Evolutionary conservation across 495 filamentous ascomycete species (phyloP).

Genomic region (Bathelium albidoporum): DNA sequence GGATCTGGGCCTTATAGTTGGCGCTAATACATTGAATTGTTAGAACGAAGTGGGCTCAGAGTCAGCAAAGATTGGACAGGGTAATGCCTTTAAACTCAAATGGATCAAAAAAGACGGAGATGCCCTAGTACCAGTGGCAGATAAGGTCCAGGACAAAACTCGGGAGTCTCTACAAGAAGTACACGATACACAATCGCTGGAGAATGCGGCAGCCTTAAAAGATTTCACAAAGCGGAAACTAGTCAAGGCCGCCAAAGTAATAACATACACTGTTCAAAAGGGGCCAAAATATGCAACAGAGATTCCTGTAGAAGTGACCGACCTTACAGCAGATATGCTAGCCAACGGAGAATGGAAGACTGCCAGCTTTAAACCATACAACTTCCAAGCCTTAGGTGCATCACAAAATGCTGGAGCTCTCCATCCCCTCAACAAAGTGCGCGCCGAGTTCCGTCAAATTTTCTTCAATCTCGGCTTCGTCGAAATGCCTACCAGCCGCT

Average conservation of each 20-base stretch:
- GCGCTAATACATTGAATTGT: constrained; percentile 8
- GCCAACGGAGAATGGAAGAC: constrained; percentile 72
- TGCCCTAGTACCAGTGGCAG: constrained; percentile 23
- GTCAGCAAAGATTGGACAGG: constrained; percentile 82
- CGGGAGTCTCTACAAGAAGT: constrained; percentile 61
- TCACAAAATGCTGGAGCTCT: constrained; percentile 70
- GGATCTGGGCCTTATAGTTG: neutral
- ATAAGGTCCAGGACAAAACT: constrained; percentile 62
- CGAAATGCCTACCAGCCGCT: constrained; percentile 69
- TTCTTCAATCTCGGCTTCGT: constrained; percentile 92
- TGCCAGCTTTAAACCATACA: constrained; percentile 88
- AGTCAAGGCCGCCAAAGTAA: constrained; percentile 68
- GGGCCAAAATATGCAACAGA: constrained; percentile 76
- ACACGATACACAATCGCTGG: constrained; percentile 53
- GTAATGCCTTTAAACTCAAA: constrained; percentile 89
- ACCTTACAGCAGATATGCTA: constrained; percentile 89
- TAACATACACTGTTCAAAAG: constrained; percentile 71
- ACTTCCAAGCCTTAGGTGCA: constrained; percentile 86
- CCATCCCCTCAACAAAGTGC: constrained; percentile 91
- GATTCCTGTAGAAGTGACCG: constrained; percentile 87
- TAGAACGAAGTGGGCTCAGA: constrained; percentile 65
- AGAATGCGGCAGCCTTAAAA: constrained; percentile 58
- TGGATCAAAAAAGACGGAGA: constrained; percentile 79
- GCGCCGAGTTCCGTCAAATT: constrained; percentile 86
- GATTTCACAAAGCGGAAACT: constrained; percentile 89